Conservation (phyloP, 73 alveolate genomes). For the Diophrys sp. region DNA sequence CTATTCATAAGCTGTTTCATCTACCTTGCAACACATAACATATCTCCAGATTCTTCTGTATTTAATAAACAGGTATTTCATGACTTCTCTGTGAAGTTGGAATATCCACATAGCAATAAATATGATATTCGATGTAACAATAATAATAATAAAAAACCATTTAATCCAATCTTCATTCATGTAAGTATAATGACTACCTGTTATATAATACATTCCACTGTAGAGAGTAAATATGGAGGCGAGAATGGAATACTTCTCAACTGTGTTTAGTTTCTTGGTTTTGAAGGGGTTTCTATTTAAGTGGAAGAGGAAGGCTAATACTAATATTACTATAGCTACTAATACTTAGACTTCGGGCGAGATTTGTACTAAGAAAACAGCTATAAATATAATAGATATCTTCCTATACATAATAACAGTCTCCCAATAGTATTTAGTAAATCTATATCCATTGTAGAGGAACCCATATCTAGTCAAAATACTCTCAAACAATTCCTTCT, state of each 20-base stretch:
- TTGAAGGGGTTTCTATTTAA: slow-evolving; percentile 13
- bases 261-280: slow-evolving; percentile 18
- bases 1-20: neutral
- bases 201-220: slow-evolving; percentile 38
- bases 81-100: slow-evolving; percentile 12
- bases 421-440: slow-evolving; percentile 30
- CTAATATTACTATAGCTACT: slow-evolving; percentile 19
- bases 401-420: slow-evolving; percentile 17
- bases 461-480: slow-evolving; percentile 38
- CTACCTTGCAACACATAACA: neutral
- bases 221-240: slow-evolving; percentile 29
- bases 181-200: slow-evolving; percentile 36
- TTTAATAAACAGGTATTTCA: neutral
- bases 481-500: neutral
- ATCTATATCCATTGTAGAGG: slow-evolving; percentile 30
- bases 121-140: slow-evolving; percentile 26
- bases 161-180: slow-evolving; percentile 17
- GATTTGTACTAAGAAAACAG: slow-evolving; percentile 18
- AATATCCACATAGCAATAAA: slow-evolving; percentile 23
- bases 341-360: slow-evolving; percentile 29
- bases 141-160: slow-evolving; percentile 22
- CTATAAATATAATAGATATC: neutral
- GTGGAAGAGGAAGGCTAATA: slow-evolving; percentile 11
- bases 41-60: neutral
- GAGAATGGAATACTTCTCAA: slow-evolving; percentile 25